Percentiles rank a stretch among this genome's conserved stretches.
These are phyloP conservation scores for Hymenoscyphus linearis DNA, from an alignment of 2,329 filamentous ascomycete genomes.

Conservation along the genomic window DNA sequence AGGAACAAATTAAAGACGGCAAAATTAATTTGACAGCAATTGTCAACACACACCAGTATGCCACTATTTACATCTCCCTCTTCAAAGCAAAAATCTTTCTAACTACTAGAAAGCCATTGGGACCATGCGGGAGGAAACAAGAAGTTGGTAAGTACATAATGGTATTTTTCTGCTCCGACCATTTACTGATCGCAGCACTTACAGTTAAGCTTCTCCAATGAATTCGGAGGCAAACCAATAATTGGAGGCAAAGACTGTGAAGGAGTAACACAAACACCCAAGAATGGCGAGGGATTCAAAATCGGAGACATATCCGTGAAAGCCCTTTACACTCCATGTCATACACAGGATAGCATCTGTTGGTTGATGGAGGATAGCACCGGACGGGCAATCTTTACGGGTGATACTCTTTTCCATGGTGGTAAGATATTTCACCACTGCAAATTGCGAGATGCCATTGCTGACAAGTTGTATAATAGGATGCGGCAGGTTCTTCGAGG, in stretches of 20 bases:
- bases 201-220: conserved; percentile 9
- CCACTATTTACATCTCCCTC: neutral
- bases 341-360: conserved; percentile 98
- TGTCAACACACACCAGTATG: conserved; percentile 93
- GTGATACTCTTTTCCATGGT: conserved; percentile 92
- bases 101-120: conserved; percentile 59
- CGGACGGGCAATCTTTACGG: conserved; percentile 82
- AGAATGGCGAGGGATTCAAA: conserved; percentile 70
- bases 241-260: conserved; percentile 86
- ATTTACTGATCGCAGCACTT: neutral
- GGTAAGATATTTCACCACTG: conserved; percentile 43
- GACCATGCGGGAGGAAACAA: conserved; percentile 93
- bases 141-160: conserved; percentile 55
- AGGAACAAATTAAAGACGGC: conserved; percentile 64
- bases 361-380: conserved; percentile 81
- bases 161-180: no score
- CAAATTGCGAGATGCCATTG: neutral
- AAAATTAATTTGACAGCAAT: conserved; percentile 82
- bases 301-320: conserved; percentile 80
- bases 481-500: conserved; percentile 95
- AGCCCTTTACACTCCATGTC: conserved; percentile 91
- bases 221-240: conserved; percentile 49
- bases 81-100: conserved; percentile 10
- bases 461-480: conserved; percentile 43
- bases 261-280: conserved; percentile 70